A percentile compares a stretch with the other conserved stretches of the same genome.
Evolutionary conservation across 352 stramenopile species (phyloP).

Genomic region (Pythium oligandrum): DNA sequence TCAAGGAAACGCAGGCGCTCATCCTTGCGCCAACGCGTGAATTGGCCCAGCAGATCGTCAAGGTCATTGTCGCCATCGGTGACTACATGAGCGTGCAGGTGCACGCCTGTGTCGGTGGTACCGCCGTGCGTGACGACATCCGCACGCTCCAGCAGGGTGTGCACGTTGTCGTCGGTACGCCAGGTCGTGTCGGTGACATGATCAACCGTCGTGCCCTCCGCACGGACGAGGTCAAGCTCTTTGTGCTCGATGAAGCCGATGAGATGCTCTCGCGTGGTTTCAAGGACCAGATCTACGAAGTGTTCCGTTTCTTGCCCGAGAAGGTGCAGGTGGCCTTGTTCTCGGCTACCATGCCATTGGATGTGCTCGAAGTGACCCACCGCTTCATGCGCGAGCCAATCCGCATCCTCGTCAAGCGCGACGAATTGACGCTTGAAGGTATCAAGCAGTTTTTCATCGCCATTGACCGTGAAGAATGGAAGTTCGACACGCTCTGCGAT

Average conservation of each 20-base stretch:
- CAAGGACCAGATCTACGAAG: slow-evolving; percentile 99
- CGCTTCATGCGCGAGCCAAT: slow-evolving; percentile 99
- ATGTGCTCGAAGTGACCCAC: slow-evolving; percentile 98
- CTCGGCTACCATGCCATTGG: slow-evolving; percentile 98
- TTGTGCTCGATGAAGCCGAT: slow-evolving; percentile 99
- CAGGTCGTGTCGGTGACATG: slow-evolving; percentile 99
- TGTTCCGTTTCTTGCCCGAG: slow-evolving; percentile 99
- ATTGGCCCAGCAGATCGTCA: slow-evolving; percentile 99
- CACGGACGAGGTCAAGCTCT: slow-evolving; percentile 95
- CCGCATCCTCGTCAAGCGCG: slow-evolving; percentile 99
- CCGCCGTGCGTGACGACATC: slow-evolving; percentile 97
- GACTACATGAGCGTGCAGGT: slow-evolving; percentile 97
- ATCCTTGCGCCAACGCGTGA: slow-evolving; percentile 99
- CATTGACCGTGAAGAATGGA: slow-evolving; percentile 98
- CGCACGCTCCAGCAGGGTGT: slow-evolving; percentile 96
- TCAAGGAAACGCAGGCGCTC: slow-evolving; percentile 97
- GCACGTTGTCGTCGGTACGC: slow-evolving; percentile 98
- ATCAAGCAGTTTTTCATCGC: slow-evolving; percentile 99
- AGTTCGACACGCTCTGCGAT: slow-evolving; percentile 98
- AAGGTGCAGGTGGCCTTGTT: slow-evolving; percentile 98
- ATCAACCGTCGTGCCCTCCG: slow-evolving; percentile 96
- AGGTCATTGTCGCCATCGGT: slow-evolving; percentile 93
- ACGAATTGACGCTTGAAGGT: slow-evolving; percentile 95
- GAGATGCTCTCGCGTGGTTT: slow-evolving; percentile 99
- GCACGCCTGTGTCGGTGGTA: slow-evolving; percentile 98